Base-by-base conservation (phyloP, 2,329 filamentous ascomycete genomes). In the Penicillium corylophilum region DNA sequence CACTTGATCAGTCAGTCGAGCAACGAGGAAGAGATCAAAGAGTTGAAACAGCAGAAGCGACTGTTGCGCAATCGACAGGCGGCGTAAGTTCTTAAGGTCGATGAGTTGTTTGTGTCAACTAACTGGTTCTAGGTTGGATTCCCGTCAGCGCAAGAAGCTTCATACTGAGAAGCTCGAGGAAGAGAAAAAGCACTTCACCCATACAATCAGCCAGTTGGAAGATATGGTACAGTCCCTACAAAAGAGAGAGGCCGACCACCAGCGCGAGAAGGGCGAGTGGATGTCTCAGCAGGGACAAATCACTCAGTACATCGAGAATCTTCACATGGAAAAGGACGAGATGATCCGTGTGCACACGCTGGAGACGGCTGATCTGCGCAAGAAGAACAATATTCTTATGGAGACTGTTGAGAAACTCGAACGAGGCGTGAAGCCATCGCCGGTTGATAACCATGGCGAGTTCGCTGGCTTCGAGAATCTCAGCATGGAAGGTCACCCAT, bases 41-140 rank as follows among this genome's bases (percentile, higher is more conserved):
- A 97, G 77, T 82, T 99, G 66, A 99, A 99, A 83, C 91, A 96
- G 72, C 94, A 96, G 74, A 97, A 97, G 81, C 87, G 94, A 55
- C 80, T 99, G 56, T 80, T 99, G 57, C 84, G 94, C 67, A 99
- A 99, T 76, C 86, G 94, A 67, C 93, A 97, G 78, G 94, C 94
- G 74, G 94, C 94, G 90, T 96, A 85, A 79, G 88, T 82, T 23
- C 5, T 20, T 57, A 5, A 8, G 2, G n/a, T 12, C 20, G 9
- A 22, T 13, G 35, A 18, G 35, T 38, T 20, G 12, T 38, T 13
- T 13, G 16, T 28, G 13, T 12, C 5, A 24, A 18, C 33, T 18
- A 8, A 38, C 31, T 18, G 8, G 16, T 44, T 31, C 36, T 48
- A 95, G 90, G 61, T 88, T 99, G 64, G 93, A 97, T 76, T 97